Evolutionary conservation across 768 basidiomycete species (phyloP).

Genomic region (Bullera alba): DNA sequence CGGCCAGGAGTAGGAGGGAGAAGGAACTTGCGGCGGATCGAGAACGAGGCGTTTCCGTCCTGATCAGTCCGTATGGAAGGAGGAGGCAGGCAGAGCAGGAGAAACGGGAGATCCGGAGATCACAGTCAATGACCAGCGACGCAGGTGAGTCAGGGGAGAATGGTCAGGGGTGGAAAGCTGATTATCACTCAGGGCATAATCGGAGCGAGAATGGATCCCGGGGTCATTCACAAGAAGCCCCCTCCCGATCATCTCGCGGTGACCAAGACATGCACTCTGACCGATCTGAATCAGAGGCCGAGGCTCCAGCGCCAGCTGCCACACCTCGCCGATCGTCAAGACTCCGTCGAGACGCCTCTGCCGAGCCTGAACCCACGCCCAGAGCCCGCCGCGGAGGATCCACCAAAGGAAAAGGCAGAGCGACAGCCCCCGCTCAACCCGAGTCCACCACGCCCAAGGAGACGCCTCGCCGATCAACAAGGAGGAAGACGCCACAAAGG

Average conservation of each 20-base stretch:
- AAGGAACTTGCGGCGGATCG: slow-evolving; percentile 21
- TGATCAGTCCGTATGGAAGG: slow-evolving; percentile 42
- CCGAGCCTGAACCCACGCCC: slow-evolving; percentile 19
- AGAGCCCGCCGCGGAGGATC: slow-evolving; percentile 11
- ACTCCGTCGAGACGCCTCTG: slow-evolving; percentile 12
- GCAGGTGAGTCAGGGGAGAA: too few relatives aligned
- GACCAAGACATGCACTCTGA: too few relatives aligned
- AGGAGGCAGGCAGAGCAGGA: slow-evolving; percentile 25
- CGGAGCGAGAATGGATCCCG: too few relatives aligned
- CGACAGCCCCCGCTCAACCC: slow-evolving; percentile 1
- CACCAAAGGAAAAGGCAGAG: slow-evolving; percentile 11
- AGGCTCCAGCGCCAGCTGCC: slow-evolving; percentile 13
- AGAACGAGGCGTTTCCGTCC: slow-evolving; percentile 23
- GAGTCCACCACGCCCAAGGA: slow-evolving; percentile 14
- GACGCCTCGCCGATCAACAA: slow-evolving; percentile 7
- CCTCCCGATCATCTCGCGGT: too few relatives aligned
- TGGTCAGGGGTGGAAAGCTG: too few relatives aligned
- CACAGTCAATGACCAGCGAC: too few relatives aligned
- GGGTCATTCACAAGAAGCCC: too few relatives aligned
- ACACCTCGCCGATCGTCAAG: slow-evolving; percentile 34
- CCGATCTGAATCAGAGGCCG: slow-evolving; percentile 4
- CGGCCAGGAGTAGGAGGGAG: slow-evolving; percentile 20
- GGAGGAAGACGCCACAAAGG: slow-evolving; percentile 20
- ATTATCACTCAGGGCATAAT: too few relatives aligned
- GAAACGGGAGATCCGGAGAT: slow-evolving; percentile 15